Evolutionary conservation across 2,329 filamentous ascomycete species (phyloP), one percentile per base, ranked within the genome.

Genomic region (Pseudophaeomoniella oleicola): DNA sequence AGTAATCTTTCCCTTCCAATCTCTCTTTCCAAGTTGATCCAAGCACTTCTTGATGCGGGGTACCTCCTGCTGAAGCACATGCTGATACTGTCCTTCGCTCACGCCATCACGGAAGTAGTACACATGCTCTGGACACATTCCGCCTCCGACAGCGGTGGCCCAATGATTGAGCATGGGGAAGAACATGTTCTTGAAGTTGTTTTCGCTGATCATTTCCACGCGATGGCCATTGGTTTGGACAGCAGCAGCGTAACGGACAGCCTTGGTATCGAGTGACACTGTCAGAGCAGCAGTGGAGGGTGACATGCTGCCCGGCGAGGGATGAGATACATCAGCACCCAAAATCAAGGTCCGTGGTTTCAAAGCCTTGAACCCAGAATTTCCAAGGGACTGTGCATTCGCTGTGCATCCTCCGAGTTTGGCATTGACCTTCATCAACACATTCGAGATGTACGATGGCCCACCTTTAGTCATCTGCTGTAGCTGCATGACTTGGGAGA

Each of bases 101-200:
- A 96, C 85, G 46, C 90, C 90, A 49, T 98, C 90, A 13, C 90
- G 83, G 58, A 96, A 81, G 59, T 93, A 96, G 47, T 92, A 82
- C 38, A 98, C 68, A 27, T 87, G 76, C n/a, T 69, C 47, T 0
- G 88, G 87, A 12, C 65, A 50, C 16, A 55, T 54, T n/a, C 72
- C 69, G 2, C 60, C 58, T 14, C 68, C 67, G 36, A 71, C 62
- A 2, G 59, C 67, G 12, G 60, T 49, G 18, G 70, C 63, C 83
- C 87, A 96, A 31, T 70, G 58, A 14, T 61, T 59, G 5, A 81
- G 57, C 3, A 93, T 64, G 4, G 70, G 69, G 0, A 67, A 62
- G 16, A 94, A 68, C 53, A 87, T 75, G 11, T 59, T 59, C 4
- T 73, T 62, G 35, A 85, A 71, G 44, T 85, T 90, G 1, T 63